Evolutionary conservation across 495 filamentous ascomycete genomes (phyloP).

Genomic region (Lineolata rhizophorae): DNA sequence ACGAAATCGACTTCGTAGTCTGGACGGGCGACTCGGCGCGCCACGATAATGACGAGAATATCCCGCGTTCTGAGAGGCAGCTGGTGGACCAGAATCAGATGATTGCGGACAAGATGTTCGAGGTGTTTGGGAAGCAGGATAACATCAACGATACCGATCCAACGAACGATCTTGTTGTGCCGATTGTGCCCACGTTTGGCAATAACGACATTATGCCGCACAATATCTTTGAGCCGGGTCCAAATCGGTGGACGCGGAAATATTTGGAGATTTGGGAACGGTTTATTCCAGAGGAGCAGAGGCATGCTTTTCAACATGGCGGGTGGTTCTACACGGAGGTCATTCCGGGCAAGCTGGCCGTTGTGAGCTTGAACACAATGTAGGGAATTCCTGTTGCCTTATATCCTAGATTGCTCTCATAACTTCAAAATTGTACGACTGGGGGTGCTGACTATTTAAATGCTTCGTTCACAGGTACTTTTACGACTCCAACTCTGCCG

Average conservation of each 20-base stretch:
- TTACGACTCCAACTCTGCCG: slow-evolving; percentile 73
- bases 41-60: slow-evolving; percentile 77
- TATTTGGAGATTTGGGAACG: slow-evolving; percentile 55
- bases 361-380: slow-evolving; percentile 90
- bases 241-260: slow-evolving; percentile 58
- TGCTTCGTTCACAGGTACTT: slow-evolving; percentile 35
- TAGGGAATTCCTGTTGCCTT: too few species aligned
- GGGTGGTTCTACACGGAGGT: slow-evolving; percentile 92
- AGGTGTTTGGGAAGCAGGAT: slow-evolving; percentile 39
- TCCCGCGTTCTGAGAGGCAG: slow-evolving; percentile 52
- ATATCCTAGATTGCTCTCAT: too few species aligned
- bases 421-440: background rate
- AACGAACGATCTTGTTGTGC: slow-evolving; percentile 41
- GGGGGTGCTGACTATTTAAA: background rate
- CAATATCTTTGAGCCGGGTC: slow-evolving; percentile 73
- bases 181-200: slow-evolving; percentile 74
- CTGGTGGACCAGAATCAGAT: slow-evolving; percentile 53
- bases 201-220: slow-evolving; percentile 98
- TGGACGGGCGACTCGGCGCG: slow-evolving; percentile 96
- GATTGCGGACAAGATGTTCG: slow-evolving; percentile 52
- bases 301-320: slow-evolving; percentile 75
- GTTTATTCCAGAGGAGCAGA: slow-evolving; percentile 85
- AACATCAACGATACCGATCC: slow-evolving; percentile 23
- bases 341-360: slow-evolving; percentile 64
- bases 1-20: slow-evolving; percentile 78